phyloP scores from a whole-genome alignment of 225 moss, liverwort and hornwort genomes.

The Climacium dendroides region DNA sequence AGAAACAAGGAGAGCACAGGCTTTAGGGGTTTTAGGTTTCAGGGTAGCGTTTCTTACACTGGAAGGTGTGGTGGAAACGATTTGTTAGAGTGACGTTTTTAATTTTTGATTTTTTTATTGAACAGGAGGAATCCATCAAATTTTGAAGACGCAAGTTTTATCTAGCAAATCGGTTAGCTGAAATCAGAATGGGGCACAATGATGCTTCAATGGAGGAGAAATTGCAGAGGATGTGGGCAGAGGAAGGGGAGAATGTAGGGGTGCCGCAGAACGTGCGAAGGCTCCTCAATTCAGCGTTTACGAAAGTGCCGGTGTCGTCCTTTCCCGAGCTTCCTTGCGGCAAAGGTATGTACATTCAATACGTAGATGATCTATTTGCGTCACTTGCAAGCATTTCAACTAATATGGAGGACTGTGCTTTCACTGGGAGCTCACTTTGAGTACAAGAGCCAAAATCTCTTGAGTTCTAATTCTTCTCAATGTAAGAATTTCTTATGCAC shows the following conservation, averaged over 20 bases:
- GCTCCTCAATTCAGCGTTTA: conserved; percentile 34
- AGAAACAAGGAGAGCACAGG: not conserved
- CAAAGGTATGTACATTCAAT: conserved; percentile 15
- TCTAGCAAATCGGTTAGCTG: not conserved
- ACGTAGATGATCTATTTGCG: not conserved
- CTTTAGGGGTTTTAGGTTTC: not conserved
- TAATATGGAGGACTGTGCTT: not conserved
- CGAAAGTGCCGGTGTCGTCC: conserved; percentile 30
- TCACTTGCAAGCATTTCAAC: not conserved
- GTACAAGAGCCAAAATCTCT: not conserved
- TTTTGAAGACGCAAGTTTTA: not conserved
- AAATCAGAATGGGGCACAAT: conserved; percentile 18
- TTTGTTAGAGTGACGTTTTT: not conserved
- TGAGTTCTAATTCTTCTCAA: not conserved
- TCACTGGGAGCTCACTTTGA: not conserved
- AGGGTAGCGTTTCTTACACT: not conserved
- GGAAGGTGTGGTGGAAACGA: not conserved
- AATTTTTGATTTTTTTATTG: not conserved
- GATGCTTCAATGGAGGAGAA: conserved; percentile 30
- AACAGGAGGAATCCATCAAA: not conserved
- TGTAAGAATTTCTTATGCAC: not conserved
- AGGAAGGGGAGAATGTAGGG: conserved; percentile 27
- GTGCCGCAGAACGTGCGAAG: conserved; percentile 27
- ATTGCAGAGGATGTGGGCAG: conserved; percentile 31
- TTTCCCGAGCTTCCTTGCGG: conserved; percentile 40